These are phyloP conservation scores for Aspergillus puulaauensis DNA, from an alignment of 2,329 filamentous ascomycete genomes.

Conservation along the genomic window DNA sequence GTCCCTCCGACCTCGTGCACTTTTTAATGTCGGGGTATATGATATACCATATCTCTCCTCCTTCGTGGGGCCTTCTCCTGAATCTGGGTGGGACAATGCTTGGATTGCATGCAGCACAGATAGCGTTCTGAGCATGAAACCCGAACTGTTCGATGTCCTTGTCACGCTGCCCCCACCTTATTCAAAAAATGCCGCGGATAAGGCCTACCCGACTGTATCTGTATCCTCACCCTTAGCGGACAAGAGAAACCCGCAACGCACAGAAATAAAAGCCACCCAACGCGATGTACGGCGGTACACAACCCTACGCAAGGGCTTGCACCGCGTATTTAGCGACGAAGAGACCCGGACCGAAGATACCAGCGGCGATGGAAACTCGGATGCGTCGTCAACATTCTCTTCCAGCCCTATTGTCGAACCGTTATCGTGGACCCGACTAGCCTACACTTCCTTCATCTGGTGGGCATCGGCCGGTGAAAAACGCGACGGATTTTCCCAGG, in stretches of 20 bases:
- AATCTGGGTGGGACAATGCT: constrained; percentile 50
- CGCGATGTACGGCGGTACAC: constrained; percentile 81
- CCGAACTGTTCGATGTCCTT: constrained; percentile 82
- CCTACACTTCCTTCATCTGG: constrained; percentile 65
- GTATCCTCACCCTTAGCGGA: constrained; percentile 56
- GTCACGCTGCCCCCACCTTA: constrained; percentile 73
- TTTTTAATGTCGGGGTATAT: constrained; percentile 93
- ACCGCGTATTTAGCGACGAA: constrained; percentile 26
- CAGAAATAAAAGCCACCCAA: constrained; percentile 75
- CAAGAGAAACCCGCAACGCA: constrained; percentile 36
- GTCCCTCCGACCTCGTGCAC: constrained; percentile 66
- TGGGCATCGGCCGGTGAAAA: constrained; percentile 66
- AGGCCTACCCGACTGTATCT: constrained; percentile 75
- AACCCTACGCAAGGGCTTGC: constrained; percentile 64
- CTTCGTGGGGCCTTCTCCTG: constrained; percentile 51
- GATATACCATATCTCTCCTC: constrained; percentile 80
- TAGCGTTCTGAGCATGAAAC: constrained; percentile 84
- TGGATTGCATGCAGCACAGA: constrained; percentile 98
- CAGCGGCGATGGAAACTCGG: constrained; percentile 36
- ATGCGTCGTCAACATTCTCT: constrained; percentile 43
- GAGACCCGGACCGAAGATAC: constrained; percentile 25
- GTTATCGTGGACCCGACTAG: constrained; percentile 59
- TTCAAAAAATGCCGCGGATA: constrained; percentile 57
- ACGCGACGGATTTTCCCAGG: constrained; percentile 54
- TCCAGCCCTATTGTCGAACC: constrained; percentile 53